Evolutionary conservation across 148 eudicot species (phyloP).

Genomic region (Vaccinium vitisidaea): DNA sequence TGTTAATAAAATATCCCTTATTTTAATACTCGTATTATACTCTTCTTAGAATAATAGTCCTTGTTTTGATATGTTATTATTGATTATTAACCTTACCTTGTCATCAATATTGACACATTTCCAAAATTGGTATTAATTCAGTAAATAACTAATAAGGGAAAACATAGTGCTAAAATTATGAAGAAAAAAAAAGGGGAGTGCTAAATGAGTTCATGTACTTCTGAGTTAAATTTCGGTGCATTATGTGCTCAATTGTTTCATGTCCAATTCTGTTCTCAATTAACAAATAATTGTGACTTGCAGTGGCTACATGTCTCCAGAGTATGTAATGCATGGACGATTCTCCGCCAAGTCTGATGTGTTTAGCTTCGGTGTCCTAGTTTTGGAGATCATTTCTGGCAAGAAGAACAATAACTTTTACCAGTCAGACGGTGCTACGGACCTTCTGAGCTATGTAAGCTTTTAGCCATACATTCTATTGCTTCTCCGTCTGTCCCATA

Average conservation of each 20-base stretch:
- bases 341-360: constrained; percentile 58
- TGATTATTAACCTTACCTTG: neutral
- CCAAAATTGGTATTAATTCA: neutral
- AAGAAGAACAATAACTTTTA: constrained; percentile 25
- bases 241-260: neutral
- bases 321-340: constrained; percentile 45
- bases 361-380: constrained; percentile 51
- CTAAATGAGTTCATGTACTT: neutral
- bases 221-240: neutral
- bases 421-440: neutral
- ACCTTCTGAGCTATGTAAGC: constrained; percentile 37
- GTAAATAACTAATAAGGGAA: neutral
- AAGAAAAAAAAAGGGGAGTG: neutral
- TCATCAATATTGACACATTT: neutral
- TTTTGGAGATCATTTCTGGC: constrained; percentile 41
- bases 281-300: neutral
- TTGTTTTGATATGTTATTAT: neutral
- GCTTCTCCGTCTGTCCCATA: neutral
- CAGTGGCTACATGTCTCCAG: constrained; percentile 28
- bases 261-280: neutral
- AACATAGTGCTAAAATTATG: neutral
- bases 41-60: neutral
- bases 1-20: too few relatives aligned
- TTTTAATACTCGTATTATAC: neutral
- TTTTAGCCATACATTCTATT: neutral